These are phyloP conservation scores for Talaromyces sp. DNA, from an alignment of 2,329 filamentous ascomycete genomes.

Conservation along the genomic window DNA sequence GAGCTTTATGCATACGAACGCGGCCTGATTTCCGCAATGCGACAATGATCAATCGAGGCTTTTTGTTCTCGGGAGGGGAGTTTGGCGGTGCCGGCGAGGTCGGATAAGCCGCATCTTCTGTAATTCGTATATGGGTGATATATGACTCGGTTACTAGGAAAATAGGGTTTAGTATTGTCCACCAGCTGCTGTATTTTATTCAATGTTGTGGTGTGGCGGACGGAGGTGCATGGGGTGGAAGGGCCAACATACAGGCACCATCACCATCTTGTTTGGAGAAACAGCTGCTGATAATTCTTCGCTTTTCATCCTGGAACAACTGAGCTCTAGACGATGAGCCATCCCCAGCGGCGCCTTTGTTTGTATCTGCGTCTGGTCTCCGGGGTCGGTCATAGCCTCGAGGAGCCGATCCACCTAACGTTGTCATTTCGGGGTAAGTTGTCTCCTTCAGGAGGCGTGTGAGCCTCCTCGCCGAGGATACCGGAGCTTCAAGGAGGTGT, in stretches of 20 bases:
- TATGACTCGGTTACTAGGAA: slow-evolving; percentile 78
- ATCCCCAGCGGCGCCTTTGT: slow-evolving; percentile 26
- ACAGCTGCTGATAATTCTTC: slow-evolving; percentile 88
- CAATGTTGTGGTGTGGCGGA: not conserved
- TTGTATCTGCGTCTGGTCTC: slow-evolving; percentile 30
- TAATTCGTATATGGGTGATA: slow-evolving; percentile 92
- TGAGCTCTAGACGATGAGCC: slow-evolving; percentile 59
- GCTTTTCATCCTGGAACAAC: slow-evolving; percentile 94
- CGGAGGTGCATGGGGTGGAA: not conserved
- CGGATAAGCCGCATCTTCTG: slow-evolving; percentile 79
- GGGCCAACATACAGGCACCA: slow-evolving; percentile 67
- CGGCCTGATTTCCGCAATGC: slow-evolving; percentile 88
- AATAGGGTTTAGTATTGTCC: slow-evolving; percentile 12
- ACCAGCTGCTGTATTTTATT: not conserved
- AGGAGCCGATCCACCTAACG: slow-evolving; percentile 38
- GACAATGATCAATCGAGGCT: slow-evolving; percentile 86
- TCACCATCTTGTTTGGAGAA: slow-evolving; percentile 87
- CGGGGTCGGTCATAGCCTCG: slow-evolving; percentile 33
- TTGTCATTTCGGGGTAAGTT: slow-evolving; percentile 21
- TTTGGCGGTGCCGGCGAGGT: slow-evolving; percentile 80
- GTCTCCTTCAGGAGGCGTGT: slow-evolving; percentile 25
- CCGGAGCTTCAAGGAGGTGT: slow-evolving; percentile 4
- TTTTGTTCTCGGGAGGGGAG: slow-evolving; percentile 71
- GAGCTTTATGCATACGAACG: slow-evolving; percentile 93
- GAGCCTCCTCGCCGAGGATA: slow-evolving; percentile 26